Percentiles rank a stretch among this genome's conserved stretches.
Conservation (phyloP, 2,329 filamentous ascomycete genomes). For the Macrophomina tecta region DNA sequence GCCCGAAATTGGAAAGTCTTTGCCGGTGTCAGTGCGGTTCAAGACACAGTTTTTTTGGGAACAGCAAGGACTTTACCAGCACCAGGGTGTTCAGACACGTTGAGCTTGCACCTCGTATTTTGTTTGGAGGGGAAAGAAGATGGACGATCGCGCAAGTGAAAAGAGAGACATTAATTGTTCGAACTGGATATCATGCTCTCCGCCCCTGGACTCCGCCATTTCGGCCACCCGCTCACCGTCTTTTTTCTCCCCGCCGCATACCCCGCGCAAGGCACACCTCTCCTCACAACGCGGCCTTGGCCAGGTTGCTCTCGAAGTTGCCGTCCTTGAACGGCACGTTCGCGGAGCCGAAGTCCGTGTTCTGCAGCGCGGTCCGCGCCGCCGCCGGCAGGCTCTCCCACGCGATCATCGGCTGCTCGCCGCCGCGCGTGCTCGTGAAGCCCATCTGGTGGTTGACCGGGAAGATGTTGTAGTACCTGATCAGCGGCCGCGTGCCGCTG, state of each 20-base stretch:
- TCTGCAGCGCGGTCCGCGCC: constrained; percentile 51
- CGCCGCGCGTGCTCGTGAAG: constrained; percentile 48
- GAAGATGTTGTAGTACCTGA: constrained; percentile 57
- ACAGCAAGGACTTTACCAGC: background rate
- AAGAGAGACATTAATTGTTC: background rate
- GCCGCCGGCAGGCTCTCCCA: constrained; percentile 56
- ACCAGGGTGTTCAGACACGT: background rate
- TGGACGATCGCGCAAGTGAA: no score
- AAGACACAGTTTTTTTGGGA: background rate
- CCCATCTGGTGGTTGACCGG: constrained; percentile 57
- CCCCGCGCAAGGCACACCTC: background rate
- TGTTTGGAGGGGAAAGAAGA: no score
- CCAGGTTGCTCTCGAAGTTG: constrained; percentile 55
- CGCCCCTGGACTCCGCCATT: background rate
- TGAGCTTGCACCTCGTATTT: background rate
- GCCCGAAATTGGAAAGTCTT: background rate
- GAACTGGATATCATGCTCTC: constrained; percentile 1
- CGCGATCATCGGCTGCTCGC: constrained; percentile 55
- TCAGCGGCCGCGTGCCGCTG: constrained; percentile 52
- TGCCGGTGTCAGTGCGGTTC: background rate
- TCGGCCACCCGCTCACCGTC: background rate
- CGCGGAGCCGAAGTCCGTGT: constrained; percentile 55
- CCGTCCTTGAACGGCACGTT: constrained; percentile 57
- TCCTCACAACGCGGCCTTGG: constrained; percentile 35
- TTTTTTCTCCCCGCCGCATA: background rate